phyloP scores from a whole-genome alignment of 2,329 filamentous ascomycete genomes.

The Ophiostoma novo-ulmi region DNA sequence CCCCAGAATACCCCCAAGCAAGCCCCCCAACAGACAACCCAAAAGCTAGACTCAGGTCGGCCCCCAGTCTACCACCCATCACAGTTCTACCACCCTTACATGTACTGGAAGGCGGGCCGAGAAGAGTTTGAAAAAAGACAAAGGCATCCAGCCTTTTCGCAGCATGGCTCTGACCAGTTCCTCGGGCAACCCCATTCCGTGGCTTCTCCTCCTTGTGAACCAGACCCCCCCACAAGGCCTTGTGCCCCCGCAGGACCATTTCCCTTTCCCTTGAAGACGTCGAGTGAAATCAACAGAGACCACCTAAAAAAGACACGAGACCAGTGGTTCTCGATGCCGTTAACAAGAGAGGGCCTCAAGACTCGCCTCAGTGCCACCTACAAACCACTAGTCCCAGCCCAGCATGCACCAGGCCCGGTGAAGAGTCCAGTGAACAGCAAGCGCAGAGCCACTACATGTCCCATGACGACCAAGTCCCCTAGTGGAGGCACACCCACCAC shows the following conservation, averaged over 20 bases:
- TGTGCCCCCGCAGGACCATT: neutral
- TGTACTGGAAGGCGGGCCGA: neutral
- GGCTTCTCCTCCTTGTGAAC: neutral
- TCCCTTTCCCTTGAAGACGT: neutral
- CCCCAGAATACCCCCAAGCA: neutral
- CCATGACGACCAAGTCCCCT: constrained; percentile 29
- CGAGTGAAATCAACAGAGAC: neutral
- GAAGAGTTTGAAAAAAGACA: neutral
- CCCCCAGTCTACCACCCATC: neutral
- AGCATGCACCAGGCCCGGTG: neutral
- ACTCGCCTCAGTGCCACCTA: neutral
- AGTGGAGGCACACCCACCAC: constrained; percentile 21
- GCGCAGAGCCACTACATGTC: constrained; percentile 6
- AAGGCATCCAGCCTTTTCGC: neutral
- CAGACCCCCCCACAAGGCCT: neutral
- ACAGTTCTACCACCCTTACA: neutral
- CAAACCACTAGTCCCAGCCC: neutral
- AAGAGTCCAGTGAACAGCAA: neutral
- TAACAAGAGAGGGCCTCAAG: neutral
- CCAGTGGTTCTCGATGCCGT: neutral
- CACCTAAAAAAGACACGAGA: neutral
- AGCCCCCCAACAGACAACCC: neutral
- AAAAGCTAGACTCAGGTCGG: neutral
- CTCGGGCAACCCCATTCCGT: neutral
- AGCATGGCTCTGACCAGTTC: constrained; percentile 8